phyloP scores from a whole-genome alignment of 1,284 basidiomycete genomes.

The Kalmanozyma brasiliensis region DNA sequence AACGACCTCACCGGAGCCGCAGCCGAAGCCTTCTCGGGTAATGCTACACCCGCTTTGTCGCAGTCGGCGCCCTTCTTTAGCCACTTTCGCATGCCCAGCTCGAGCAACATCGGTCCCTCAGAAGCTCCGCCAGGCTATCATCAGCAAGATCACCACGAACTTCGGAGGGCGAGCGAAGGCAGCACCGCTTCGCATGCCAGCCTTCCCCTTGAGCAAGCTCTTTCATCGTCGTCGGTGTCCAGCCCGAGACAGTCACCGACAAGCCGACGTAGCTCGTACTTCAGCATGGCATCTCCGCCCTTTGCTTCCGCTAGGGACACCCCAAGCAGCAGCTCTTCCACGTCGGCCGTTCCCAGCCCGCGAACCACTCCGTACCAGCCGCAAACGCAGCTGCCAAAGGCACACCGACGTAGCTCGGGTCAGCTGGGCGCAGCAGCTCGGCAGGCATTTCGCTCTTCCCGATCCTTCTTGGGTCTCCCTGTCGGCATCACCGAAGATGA shows the following conservation, averaged over 20 bases:
- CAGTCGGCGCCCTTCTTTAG: slow-evolving; percentile 20
- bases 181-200: slow-evolving; percentile 21
- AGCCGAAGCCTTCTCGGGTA: slow-evolving; percentile 34
- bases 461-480: slow-evolving; percentile 23
- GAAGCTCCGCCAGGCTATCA: slow-evolving; percentile 35
- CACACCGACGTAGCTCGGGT: slow-evolving; percentile 16
- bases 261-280: slow-evolving; percentile 12
- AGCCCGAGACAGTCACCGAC: slow-evolving; percentile 13
- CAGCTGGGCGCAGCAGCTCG: slow-evolving; percentile 31
- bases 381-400: not conserved
- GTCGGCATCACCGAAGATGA: slow-evolving; percentile 19
- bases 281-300: slow-evolving; percentile 11
- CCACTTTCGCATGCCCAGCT: slow-evolving; percentile 14
- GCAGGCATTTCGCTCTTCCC: slow-evolving; percentile 19
- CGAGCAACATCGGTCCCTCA: not conserved
- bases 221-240: slow-evolving; percentile 4
- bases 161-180: slow-evolving; percentile 32
- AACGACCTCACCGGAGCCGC: slow-evolving; percentile 30
- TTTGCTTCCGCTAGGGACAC: slow-evolving; percentile 3
- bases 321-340: slow-evolving; percentile 6
- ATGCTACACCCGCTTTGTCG: slow-evolving; percentile 9
- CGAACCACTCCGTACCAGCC: not conserved
- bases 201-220: slow-evolving; percentile 4
- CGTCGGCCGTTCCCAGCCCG: slow-evolving; percentile 13
- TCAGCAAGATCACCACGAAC: slow-evolving; percentile 7